phyloP scores from a whole-genome alignment of 169 alveolate genomes.

The Pseudocohnilembus persalinus region DNA sequence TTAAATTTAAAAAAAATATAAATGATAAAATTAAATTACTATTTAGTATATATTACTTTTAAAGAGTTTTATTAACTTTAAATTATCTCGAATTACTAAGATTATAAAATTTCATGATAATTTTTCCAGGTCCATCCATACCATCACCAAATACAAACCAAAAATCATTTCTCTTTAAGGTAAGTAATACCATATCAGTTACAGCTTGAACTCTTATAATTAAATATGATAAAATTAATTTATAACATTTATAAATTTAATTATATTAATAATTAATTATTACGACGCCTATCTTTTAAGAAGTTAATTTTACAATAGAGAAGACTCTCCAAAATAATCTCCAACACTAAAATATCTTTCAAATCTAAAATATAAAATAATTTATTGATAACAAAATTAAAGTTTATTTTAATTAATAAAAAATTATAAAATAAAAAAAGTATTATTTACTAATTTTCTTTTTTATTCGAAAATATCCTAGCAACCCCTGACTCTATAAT shows the following conservation, averaged over 20 bases:
- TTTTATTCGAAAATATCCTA: slow-evolving; percentile 44
- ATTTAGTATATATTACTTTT: slow-evolving; percentile 7
- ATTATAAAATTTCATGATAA: slow-evolving; percentile 32
- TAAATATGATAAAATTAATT: background rate
- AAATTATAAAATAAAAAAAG: background rate
- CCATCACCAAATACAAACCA: slow-evolving; percentile 52
- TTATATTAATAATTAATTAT: background rate
- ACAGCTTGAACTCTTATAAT: slow-evolving; percentile 45
- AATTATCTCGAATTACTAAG: slow-evolving; percentile 41
- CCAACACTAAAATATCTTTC: slow-evolving; percentile 42
- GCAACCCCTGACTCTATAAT: slow-evolving; percentile 79
- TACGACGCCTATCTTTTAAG: slow-evolving; percentile 46
- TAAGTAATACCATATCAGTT: slow-evolving; percentile 36
- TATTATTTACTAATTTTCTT: slow-evolving; percentile 22
- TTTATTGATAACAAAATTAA: no score
- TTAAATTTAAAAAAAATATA: background rate
- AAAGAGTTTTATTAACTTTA: slow-evolving; percentile 26
- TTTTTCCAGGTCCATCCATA: slow-evolving; percentile 40
- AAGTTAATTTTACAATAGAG: slow-evolving; percentile 25
- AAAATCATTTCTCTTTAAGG: slow-evolving; percentile 43
- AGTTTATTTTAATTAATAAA: background rate
- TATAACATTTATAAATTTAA: background rate
- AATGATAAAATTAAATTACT: background rate
- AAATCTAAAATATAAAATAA: slow-evolving; percentile 1
- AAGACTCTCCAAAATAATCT: slow-evolving; percentile 49